A percentile compares a stretch with the other conserved stretches of the same genome.
Conservation (phyloP, 257 asterid species). For the Ballota nigra region DNA sequence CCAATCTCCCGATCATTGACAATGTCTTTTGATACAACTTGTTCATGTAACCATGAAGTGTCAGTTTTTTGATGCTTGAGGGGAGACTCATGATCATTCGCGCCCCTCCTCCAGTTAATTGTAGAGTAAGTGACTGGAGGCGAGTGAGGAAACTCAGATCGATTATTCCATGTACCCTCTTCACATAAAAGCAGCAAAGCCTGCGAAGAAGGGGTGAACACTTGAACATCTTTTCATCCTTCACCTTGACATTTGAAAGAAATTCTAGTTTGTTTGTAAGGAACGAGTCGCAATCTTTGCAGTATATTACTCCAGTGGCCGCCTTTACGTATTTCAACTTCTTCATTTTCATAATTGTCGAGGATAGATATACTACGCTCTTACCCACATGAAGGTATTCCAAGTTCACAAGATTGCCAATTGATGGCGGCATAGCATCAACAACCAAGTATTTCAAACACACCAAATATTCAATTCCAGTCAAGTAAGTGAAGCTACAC, state of each 20-base stretch:
- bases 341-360: constrained; percentile 1
- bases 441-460: constrained; percentile 22
- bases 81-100: not conserved
- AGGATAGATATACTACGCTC: not conserved
- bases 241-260: not conserved
- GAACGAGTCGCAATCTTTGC: not conserved
- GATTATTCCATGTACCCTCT: not conserved
- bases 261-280: not conserved
- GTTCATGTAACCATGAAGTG: not conserved
- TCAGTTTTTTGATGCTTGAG: not conserved
- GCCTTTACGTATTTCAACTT: constrained; percentile 13
- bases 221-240: not conserved
- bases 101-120: too few relatives aligned
- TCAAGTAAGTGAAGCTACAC: not conserved
- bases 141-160: constrained; percentile 6
- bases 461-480: not conserved
- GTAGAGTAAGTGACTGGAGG: not conserved
- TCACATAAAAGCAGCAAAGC: not conserved
- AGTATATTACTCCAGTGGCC: too few relatives aligned
- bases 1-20: not conserved
- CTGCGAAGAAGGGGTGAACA: constrained; percentile 10
- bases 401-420: constrained; percentile 19
- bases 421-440: not conserved
- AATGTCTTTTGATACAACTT: not conserved
- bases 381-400: constrained; percentile 13